A percentile compares a stretch with the other conserved stretches of the same genome.
These are phyloP conservation scores for Myrmaecium sp. DNA, from an alignment of 2,329 filamentous ascomycete genomes.

Conservation along the genomic window DNA sequence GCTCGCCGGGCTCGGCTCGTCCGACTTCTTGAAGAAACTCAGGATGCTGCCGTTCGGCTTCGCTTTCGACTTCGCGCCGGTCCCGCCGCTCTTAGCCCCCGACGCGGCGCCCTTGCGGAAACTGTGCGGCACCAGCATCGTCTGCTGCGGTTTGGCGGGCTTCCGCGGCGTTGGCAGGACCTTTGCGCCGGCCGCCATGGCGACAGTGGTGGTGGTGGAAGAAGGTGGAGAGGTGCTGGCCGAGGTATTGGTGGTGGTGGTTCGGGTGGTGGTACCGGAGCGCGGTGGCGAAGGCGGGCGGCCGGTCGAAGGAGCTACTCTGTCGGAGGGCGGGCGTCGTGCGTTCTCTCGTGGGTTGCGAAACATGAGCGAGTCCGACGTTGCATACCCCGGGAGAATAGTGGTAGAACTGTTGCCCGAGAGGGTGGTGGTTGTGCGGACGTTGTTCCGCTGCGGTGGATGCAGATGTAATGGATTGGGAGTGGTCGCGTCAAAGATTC, in stretches of 20 bases:
- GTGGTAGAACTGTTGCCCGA: too few species aligned
- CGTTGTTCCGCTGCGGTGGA: background rate
- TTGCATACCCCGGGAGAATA: background rate
- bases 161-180: conserved; percentile 3
- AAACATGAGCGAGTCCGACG: conserved; percentile 28
- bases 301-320: conserved; percentile 29
- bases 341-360: conserved; percentile 35
- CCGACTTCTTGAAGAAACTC: conserved; percentile 37
- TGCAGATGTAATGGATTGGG: too few species aligned
- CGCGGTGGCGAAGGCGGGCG: conserved; percentile 35
- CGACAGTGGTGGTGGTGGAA: conserved; percentile 9
- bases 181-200: conserved; percentile 12
- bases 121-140: conserved; percentile 14
- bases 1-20: conserved; percentile 18
- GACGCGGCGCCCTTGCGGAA: conserved; percentile 17
- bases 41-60: conserved; percentile 35
- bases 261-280: conserved; percentile 3
- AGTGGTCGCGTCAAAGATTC: too few species aligned
- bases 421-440: background rate
- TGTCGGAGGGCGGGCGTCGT: conserved; percentile 14
- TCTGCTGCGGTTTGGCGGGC: conserved; percentile 14
- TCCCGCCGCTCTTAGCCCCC: too few species aligned
- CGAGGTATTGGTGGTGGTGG: conserved; percentile 5
- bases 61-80: conserved; percentile 17
- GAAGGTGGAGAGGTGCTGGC: conserved; percentile 6